A percentile compares a stretch with the other conserved stretches of the same genome.
Conservation (phyloP, 345 rosid genomes). For the Populus alba region DNA sequence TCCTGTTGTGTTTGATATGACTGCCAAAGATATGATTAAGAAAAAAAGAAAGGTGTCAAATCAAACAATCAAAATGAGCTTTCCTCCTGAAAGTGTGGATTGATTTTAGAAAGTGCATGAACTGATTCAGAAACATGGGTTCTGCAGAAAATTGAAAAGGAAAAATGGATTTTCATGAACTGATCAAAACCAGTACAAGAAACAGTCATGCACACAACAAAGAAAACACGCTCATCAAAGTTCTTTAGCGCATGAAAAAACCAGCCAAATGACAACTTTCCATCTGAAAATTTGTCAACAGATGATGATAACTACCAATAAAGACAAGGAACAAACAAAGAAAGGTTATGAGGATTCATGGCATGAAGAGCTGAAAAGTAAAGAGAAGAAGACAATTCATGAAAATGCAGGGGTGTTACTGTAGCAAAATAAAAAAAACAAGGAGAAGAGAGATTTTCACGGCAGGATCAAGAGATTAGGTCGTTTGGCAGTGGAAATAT, state of each 20-base stretch:
- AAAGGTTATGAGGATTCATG: not conserved
- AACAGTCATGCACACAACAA: conserved; percentile 19
- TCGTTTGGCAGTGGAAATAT: conserved; percentile 49
- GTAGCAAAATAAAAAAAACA: conserved; percentile 20
- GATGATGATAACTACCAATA: conserved; percentile 8
- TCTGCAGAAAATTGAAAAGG: conserved; percentile 32
- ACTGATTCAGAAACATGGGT: conserved; percentile 92
- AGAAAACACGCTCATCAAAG: conserved; percentile 1
- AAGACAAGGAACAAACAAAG: not conserved
- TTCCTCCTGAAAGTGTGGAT: conserved; percentile 91
- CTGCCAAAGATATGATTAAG: not conserved
- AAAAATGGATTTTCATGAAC: conserved; percentile 54
- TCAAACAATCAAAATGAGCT: conserved; percentile 44
- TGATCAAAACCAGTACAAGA: not conserved
- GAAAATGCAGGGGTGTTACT: conserved; percentile 14
- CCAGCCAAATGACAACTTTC: conserved; percentile 9
- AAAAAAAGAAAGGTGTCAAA: conserved; percentile 2
- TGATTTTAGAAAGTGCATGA: conserved; percentile 94
- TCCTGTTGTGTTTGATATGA: not conserved
- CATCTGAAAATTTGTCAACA: not conserved
- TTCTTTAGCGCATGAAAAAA: not conserved
- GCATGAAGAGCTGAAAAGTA: conserved; percentile 16
- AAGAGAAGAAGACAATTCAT: conserved; percentile 4
- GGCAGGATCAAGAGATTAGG: conserved; percentile 39
- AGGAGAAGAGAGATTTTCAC: conserved; percentile 26